Evolutionary conservation across 2,329 filamentous ascomycete genomes (phyloP).

Genomic region (Cladosporium cucumerinum): DNA sequence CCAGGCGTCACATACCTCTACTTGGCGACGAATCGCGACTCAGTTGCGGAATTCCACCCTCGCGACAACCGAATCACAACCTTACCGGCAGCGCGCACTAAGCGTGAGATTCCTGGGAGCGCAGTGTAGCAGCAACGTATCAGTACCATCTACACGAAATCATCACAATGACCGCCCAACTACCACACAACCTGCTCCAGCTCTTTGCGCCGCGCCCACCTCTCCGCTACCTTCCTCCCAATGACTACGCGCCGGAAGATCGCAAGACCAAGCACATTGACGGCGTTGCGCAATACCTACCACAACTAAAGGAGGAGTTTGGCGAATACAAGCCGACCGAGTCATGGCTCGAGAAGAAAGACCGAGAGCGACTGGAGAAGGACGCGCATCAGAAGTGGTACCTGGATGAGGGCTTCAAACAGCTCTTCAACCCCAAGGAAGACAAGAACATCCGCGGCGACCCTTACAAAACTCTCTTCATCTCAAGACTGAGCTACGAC

Average conservation of each 20-base stretch:
- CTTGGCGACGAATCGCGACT: not conserved
- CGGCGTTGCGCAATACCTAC: constrained; percentile 72
- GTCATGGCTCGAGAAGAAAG: constrained; percentile 85
- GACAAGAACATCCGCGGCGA: constrained; percentile 90
- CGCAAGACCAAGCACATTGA: constrained; percentile 70
- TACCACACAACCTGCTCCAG: constrained; percentile 85
- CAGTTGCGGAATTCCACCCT: not conserved
- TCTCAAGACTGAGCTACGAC: constrained; percentile 85
- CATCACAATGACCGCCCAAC: constrained; percentile 81
- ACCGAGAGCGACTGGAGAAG: constrained; percentile 80
- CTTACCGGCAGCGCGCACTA: not conserved
- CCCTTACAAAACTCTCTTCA: constrained; percentile 91
- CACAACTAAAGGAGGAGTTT: constrained; percentile 72
- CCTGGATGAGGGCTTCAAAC: constrained; percentile 60
- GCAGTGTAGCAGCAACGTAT: not conserved
- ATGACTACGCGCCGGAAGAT: constrained; percentile 78
- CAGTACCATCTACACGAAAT: not conserved
- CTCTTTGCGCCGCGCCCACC: constrained; percentile 94
- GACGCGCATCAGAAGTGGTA: constrained; percentile 63
- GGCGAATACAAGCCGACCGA: constrained; percentile 81
- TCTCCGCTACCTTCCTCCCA: constrained; percentile 80
- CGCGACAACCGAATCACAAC: not conserved
- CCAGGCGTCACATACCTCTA: not conserved
- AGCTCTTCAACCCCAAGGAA: constrained; percentile 72
- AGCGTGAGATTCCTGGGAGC: not conserved